Conservation (phyloP, 2,329 filamentous ascomycete species). For the Madurella fahalii region DNA sequence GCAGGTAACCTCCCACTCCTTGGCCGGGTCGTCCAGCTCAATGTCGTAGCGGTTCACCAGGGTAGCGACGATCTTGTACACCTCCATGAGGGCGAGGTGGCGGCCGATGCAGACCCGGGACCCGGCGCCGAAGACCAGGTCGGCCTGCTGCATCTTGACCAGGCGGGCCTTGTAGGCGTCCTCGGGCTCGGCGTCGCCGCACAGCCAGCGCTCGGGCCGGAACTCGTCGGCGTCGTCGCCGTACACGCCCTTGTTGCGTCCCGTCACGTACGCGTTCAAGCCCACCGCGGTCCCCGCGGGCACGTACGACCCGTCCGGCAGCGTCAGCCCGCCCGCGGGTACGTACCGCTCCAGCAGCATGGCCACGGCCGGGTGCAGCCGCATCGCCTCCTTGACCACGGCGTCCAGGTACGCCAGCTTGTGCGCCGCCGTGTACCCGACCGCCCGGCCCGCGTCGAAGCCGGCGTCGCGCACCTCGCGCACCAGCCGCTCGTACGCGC, state of each 20-base stretch:
- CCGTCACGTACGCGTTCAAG: conserved; percentile 35
- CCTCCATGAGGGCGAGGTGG: conserved; percentile 32
- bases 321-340: conserved; percentile 18
- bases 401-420: conserved; percentile 37
- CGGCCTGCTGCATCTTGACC: conserved; percentile 33
- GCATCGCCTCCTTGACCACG: conserved; percentile 36
- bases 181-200: conserved; percentile 17
- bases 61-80: conserved; percentile 40
- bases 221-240: conserved; percentile 42
- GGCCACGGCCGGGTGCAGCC: conserved; percentile 37
- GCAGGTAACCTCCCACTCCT: conserved; percentile 13
- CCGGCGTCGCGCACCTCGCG: conserved; percentile 49
- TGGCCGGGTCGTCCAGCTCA: conserved; percentile 15
- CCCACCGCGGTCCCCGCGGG: conserved; percentile 28
- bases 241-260: conserved; percentile 37
- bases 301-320: conserved; percentile 20
- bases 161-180: conserved; percentile 27
- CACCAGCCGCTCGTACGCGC: conserved; percentile 44
- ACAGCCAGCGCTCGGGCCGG: conserved; percentile 45
- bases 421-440: conserved; percentile 22
- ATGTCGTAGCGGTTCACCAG: conserved; percentile 37
- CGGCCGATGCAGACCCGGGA: conserved; percentile 34
- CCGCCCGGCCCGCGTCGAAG: conserved; percentile 16
- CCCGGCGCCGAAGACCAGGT: conserved; percentile 34
- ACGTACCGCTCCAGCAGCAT: conserved; percentile 27